These are phyloP conservation scores for Pseudotsuga menziesii DNA, from an alignment of 75 land plant genomes.

Conservation along the genomic window DNA sequence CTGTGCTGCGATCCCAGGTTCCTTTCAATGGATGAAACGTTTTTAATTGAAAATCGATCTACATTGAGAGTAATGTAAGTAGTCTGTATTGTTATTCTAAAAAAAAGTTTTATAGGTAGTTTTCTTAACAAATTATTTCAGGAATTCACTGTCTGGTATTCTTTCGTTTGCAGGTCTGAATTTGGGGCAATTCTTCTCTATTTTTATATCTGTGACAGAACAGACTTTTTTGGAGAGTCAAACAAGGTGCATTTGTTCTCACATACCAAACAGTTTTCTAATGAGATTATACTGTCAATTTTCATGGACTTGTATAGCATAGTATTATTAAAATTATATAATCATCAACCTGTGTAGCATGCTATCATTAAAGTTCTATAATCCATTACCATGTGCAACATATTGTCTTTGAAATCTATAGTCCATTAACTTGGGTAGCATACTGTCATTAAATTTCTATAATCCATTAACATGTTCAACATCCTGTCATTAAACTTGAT, in stretches of 20 bases:
- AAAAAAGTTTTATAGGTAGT: neutral
- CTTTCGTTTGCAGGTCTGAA: constrained; percentile 68
- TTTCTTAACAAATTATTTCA: neutral
- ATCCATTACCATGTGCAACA: neutral
- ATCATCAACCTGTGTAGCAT: no score
- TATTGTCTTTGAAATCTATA: neutral
- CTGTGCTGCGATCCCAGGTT: constrained; percentile 43
- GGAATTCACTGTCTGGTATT: neutral
- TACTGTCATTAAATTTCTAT: neutral
- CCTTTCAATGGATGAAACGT: constrained; percentile 68
- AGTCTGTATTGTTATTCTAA: neutral
- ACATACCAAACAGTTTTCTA: neutral
- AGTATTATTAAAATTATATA: neutral
- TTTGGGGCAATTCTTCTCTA: constrained; percentile 67
- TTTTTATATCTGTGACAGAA: constrained; percentile 87
- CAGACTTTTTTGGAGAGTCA: constrained; percentile 64
- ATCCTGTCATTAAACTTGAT: no score
- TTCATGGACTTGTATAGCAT: neutral
- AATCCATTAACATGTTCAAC: no score
- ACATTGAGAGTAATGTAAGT: constrained; percentile 82
- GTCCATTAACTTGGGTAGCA: neutral
- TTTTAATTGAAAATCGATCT: constrained; percentile 72
- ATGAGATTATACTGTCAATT: neutral
- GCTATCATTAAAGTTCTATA: neutral
- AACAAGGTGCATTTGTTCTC: constrained; percentile 55